These are phyloP conservation scores for Reticulascus tulasneorum DNA, from an alignment of 2,329 filamentous ascomycete species.

Conservation along the genomic window DNA sequence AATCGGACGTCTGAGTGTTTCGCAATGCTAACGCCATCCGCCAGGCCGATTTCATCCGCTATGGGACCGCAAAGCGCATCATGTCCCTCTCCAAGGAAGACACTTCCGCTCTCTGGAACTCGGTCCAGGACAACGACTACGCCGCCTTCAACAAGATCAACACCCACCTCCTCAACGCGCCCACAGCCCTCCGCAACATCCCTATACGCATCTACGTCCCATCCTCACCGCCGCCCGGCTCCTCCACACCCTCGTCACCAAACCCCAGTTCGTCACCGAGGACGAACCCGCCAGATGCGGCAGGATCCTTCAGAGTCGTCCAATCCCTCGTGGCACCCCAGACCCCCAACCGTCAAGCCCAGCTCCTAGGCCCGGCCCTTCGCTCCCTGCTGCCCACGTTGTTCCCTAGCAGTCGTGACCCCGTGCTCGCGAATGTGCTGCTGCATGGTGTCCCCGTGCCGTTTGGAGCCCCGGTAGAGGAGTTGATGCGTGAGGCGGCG, in stretches of 20 bases:
- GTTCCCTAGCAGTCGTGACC: slow-evolving; percentile 82
- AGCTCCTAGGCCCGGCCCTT: slow-evolving; percentile 69
- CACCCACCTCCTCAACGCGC: slow-evolving; percentile 70
- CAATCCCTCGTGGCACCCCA: slow-evolving; percentile 66
- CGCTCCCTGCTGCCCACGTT: slow-evolving; percentile 71
- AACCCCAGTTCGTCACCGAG: not conserved
- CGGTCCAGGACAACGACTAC: slow-evolving; percentile 75
- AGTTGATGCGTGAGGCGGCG: slow-evolving; percentile 74
- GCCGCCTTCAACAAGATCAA: slow-evolving; percentile 69
- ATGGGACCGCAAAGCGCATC: slow-evolving; percentile 83
- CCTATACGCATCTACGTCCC: slow-evolving; percentile 86
- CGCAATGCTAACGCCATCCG: no score
- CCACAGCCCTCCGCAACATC: slow-evolving; percentile 73
- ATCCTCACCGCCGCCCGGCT: slow-evolving; percentile 43
- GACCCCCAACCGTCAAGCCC: slow-evolving; percentile 30
- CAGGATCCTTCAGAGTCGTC: slow-evolving; percentile 60
- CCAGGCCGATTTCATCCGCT: slow-evolving; percentile 81
- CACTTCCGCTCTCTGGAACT: slow-evolving; percentile 76
- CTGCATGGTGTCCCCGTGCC: slow-evolving; percentile 83
- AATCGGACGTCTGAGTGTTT: no score
- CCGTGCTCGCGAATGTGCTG: slow-evolving; percentile 77
- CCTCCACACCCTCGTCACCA: not conserved
- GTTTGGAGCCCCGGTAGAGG: slow-evolving; percentile 73
- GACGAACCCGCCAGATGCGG: slow-evolving; percentile 16
- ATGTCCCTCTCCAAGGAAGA: slow-evolving; percentile 85